These are phyloP conservation scores for Venturia effusa DNA, from an alignment of 2,329 filamentous ascomycete species.

Conservation along the genomic window DNA sequence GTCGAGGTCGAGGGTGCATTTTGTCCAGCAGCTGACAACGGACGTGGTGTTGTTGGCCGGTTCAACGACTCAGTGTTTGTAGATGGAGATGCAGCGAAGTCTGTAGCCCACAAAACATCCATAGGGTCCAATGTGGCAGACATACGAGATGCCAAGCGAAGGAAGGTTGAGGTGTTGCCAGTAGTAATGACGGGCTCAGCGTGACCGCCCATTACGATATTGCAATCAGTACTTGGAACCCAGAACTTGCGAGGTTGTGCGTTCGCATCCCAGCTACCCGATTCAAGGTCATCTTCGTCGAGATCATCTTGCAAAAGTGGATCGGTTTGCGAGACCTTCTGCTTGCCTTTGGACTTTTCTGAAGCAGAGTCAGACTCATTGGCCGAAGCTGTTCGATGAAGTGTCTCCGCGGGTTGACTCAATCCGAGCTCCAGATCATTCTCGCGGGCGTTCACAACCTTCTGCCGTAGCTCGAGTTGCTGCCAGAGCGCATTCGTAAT, in stretches of 20 bases:
- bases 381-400: conserved; percentile 20
- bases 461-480: conserved; percentile 45
- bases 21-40: neutral
- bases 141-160: conserved; percentile 36
- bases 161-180: conserved; percentile 26
- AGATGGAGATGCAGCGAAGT: conserved; percentile 39
- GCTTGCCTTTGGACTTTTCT: conserved; percentile 32
- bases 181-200: conserved; percentile 41
- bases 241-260: conserved; percentile 45
- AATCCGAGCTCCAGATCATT: conserved; percentile 42
- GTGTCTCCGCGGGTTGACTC: conserved; percentile 29
- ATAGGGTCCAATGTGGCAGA: conserved; percentile 42
- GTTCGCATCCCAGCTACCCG: conserved; percentile 43
- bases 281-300: conserved; percentile 29
- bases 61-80: neutral
- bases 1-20: conserved; percentile 17
- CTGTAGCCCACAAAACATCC: conserved; percentile 45
- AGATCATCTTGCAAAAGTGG: neutral
- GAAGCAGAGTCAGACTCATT: conserved; percentile 14
- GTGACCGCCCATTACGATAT: conserved; percentile 44
- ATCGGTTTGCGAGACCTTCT: conserved; percentile 20
- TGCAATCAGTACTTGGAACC: conserved; percentile 45
- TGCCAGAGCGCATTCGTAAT: conserved; percentile 47
- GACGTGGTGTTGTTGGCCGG: neutral
- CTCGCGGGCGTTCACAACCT: conserved; percentile 41